These are phyloP conservation scores for Aspergillus sclerotialis DNA, from an alignment of 2,329 filamentous ascomycete genomes.

Conservation along the genomic window DNA sequence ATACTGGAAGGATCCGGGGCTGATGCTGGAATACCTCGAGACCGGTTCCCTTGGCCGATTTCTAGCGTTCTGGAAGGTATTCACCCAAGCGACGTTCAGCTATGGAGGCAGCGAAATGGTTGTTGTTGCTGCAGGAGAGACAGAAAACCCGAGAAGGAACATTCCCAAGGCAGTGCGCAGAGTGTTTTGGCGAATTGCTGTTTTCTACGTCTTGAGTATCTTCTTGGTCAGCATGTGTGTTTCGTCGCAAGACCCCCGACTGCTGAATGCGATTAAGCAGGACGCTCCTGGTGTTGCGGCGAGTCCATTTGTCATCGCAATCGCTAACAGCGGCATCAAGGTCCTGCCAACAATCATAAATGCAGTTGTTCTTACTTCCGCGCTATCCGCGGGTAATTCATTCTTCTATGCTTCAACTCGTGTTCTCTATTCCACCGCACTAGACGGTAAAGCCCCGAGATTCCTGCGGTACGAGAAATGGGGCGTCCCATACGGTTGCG, in stretches of 20 bases:
- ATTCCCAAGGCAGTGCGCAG: conserved; percentile 59
- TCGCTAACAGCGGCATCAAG: conserved; percentile 50
- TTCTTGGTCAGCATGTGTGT: conserved; percentile 54
- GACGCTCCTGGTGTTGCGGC: no score
- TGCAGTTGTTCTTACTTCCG: conserved; percentile 54
- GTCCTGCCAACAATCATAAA: conserved; percentile 55
- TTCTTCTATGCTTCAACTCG: conserved; percentile 52
- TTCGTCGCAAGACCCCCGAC: conserved; percentile 47
- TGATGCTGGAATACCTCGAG: neutral
- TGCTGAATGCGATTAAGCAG: no score
- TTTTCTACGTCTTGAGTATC: conserved; percentile 49
- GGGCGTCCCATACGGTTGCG: no score
- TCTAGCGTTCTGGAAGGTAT: conserved; percentile 1
- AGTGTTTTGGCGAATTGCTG: conserved; percentile 57
- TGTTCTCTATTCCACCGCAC: conserved; percentile 50
- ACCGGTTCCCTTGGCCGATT: neutral
- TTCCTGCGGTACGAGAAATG: no score
- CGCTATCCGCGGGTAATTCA: conserved; percentile 54
- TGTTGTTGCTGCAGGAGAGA: conserved; percentile 60
- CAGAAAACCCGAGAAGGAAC: conserved; percentile 54
- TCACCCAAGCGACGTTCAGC: no score
- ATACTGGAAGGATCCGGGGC: neutral
- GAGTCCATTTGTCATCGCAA: conserved; percentile 56
- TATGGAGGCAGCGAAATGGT: conserved; percentile 60
- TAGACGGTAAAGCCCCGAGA: conserved; percentile 52